Evolutionary conservation across 257 asterid genomes (phyloP).

Genomic region (Penstemon eatonii): DNA sequence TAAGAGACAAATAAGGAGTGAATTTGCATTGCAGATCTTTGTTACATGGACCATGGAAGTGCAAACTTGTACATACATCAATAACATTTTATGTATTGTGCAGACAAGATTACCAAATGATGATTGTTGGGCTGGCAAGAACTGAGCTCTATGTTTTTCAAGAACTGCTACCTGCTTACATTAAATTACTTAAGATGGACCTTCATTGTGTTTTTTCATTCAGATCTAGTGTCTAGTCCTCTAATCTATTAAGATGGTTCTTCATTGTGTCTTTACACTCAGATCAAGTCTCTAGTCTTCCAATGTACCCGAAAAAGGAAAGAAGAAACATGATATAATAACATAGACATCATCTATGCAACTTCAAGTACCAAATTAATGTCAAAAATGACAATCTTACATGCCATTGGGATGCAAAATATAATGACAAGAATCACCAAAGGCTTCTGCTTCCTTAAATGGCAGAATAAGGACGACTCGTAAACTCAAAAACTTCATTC

Average conservation of each 20-base stretch:
- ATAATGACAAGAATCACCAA: background rate
- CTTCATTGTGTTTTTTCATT: background rate
- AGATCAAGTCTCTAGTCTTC: constrained; percentile 6
- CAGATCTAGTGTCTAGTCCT: constrained; percentile 1
- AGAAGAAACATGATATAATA: background rate
- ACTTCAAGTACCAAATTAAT: constrained; percentile 19
- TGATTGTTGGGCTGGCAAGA: background rate
- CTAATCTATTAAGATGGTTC: background rate
- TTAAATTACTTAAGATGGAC: background rate
- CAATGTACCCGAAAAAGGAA: background rate
- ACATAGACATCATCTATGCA: background rate
- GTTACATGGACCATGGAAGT: constrained; percentile 10
- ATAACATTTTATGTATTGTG: background rate
- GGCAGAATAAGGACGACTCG: background rate
- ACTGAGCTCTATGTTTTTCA: constrained; percentile 5
- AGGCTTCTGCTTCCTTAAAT: background rate
- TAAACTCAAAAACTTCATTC: constrained; percentile 16
- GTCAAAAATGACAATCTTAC: background rate
- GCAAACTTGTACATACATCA: constrained; percentile 3
- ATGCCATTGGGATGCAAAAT: background rate
- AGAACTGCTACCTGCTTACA: background rate
- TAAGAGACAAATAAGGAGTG: background rate
- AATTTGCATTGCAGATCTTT: background rate
- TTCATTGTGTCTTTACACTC: background rate
- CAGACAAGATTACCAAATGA: background rate